Evolutionary conservation across 768 basidiomycete genomes (phyloP), one percentile per base, ranked within the genome.

Genomic region (Pulveroboletus sp.): DNA sequence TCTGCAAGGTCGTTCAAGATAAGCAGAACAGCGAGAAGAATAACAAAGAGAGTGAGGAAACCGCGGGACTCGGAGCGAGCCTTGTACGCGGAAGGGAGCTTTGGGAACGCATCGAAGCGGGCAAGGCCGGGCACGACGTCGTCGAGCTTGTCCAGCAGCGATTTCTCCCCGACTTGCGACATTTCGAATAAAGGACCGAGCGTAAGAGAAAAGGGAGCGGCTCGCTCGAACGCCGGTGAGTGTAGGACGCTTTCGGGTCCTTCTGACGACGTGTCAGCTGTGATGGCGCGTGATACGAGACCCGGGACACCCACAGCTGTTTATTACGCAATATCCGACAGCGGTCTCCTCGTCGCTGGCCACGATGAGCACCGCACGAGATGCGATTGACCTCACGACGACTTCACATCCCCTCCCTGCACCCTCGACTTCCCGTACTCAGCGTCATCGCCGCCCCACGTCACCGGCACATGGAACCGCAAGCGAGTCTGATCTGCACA

Each of bases 1-100:
- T 97, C 94, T 43, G 83, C 84, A 38, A 94, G 69, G 61, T 98
- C 94, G 58, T 95, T 94, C 52, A 92, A 76, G 49, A 93, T 78
- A 17, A 95, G 78, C 24, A 93, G 57, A 46, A 89, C 69, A 10
- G 87, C 82, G 39, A 91, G 55, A 39, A 86, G 57, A 7, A 74
- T 68, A 46, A 93, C 80, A 53, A 86, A 78, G 60, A 91, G 52
- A 17, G 90, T 93, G 69, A 90, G 75, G 67, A 92, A 81, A 10
- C 92, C 91, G 32, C 92, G 81, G 7, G 83, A 82, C 60, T 85
- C 82, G 8, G 89, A 86, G 49, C 86, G 82, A 27, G 83, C 65
- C 66, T 85, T 89, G 79, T 92, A 94, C 0, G 86, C 81, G 18
- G 85, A 78, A 10, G 86, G 85, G 11, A 92, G 74, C 68, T 93